Base-by-base conservation (phyloP, 169 alveolate genomes). In the Plasmodium inui region DNA sequence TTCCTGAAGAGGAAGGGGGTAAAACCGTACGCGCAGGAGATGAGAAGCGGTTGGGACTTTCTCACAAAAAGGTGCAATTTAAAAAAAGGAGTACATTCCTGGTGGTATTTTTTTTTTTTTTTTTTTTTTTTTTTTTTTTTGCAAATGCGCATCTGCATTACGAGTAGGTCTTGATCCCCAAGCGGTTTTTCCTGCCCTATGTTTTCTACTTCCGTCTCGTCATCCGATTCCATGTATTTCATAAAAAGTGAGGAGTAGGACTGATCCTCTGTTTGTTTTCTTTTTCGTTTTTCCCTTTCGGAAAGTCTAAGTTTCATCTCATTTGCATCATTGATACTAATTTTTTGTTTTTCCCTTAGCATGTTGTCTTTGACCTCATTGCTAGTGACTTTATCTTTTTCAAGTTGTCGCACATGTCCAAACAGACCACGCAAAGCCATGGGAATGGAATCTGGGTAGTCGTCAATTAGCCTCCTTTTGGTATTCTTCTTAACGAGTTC, bases 211-310 rank as follows among this genome's bases (percentile, higher is more conserved):
- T 34, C 44, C 17, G 39, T n/a, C 44, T 86, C 93, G 4, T 86
- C 86, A 74, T 86, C 93, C 22, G 93, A 86, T 39, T 86, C 73
- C 93, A 86, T 86, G 80, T 86, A 86, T 44, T 78, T 61, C 93
- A 86, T 74, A 86, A 86, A 86, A 86, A 86, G 93, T 1, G 80
- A 32, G 9, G 93, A 73, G 81, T 86, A 86, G 37, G 93, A 86
- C 32, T 86, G 86, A 32, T 86, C 85, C 12, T 78, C 85, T 76
- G 61, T 76, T 74, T 86, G 57, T 37, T 55, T 74, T n/a, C 32
- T 46, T 19, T 22, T 44, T 81, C 34, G 70, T 46, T 81, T 44
- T 37, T 83, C 78, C 37, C n/a, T 67, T 86, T 67, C 76, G 30
- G 37, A 9, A 26, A 10, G 41, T 86, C 76, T 86, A 53, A 12